These are phyloP conservation scores for Pogostemon cablin DNA, from an alignment of 257 asterid species.

Conservation along the genomic window DNA sequence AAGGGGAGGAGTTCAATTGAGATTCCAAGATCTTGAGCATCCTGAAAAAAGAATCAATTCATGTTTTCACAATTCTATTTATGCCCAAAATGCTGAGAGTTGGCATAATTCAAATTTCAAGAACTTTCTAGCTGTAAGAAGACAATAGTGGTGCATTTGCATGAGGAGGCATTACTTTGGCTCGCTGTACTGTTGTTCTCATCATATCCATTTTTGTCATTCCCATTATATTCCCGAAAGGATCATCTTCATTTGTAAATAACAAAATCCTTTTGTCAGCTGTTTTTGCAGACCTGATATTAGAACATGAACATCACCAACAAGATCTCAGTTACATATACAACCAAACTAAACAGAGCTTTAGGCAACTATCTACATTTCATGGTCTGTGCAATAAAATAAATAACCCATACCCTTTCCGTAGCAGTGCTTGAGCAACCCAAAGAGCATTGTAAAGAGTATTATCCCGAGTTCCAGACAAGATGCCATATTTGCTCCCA, in stretches of 20 bases:
- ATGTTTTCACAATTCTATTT: conserved; percentile 9
- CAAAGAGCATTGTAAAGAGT: conserved; percentile 94
- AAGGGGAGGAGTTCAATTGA: conserved; percentile 90
- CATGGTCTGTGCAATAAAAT: conserved; percentile 15
- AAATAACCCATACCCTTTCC: conserved; percentile 71
- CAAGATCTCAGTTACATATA: conserved; percentile 25
- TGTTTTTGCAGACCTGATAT: conserved; percentile 73
- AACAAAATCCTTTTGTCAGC: conserved; percentile 82
- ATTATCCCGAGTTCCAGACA: conserved; percentile 87
- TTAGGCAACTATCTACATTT: conserved; percentile 15
- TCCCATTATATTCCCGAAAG: conserved; percentile 84
- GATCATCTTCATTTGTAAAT: conserved; percentile 97
- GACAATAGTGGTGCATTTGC: conserved; percentile 29
- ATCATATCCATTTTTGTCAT: conserved; percentile 87
- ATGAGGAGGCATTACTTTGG: conserved; percentile 60
- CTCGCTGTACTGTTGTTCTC: conserved; percentile 93
- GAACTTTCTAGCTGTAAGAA: conserved; percentile 33
- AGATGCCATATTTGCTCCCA: conserved; percentile 85
- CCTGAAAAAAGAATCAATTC: conserved; percentile 54
- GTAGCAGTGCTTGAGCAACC: conserved; percentile 93
- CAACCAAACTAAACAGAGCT: conserved; percentile 21
- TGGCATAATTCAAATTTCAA: conserved; percentile 16
- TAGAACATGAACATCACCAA: conserved; percentile 24
- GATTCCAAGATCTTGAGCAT: conserved; percentile 95
- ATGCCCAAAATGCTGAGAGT: conserved; percentile 5